Percentiles rank a stretch among this genome's conserved stretches.
Evolutionary conservation across 441 rosid genomes (phyloP).

Genomic region (Kokia cookei): DNA sequence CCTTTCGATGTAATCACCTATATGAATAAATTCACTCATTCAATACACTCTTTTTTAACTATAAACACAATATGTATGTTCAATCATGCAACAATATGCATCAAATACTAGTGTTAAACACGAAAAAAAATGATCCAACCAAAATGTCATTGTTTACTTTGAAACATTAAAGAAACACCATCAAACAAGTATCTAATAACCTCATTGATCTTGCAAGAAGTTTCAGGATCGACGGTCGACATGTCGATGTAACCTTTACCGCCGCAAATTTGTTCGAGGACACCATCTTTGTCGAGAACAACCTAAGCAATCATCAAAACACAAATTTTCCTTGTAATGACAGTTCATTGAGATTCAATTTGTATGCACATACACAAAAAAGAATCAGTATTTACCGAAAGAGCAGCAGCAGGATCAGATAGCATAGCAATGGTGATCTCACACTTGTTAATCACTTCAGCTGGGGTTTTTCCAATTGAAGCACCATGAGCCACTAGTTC

Average conservation of each 20-base stretch:
- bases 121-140: background rate
- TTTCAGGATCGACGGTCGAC: conserved; percentile 93
- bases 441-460: conserved; percentile 80
- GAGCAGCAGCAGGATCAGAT: conserved; percentile 89
- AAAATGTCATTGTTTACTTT: background rate
- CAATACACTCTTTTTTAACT: background rate
- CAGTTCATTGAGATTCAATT: background rate
- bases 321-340: background rate
- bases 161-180: background rate
- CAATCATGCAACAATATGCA: background rate
- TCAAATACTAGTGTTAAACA: background rate
- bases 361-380: background rate
- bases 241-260: conserved; percentile 45
- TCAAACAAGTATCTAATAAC: conserved; percentile 25
- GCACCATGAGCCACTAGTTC: conserved; percentile 83
- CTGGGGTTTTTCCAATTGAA: conserved; percentile 72
- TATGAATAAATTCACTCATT: background rate
- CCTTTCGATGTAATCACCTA: conserved; percentile 80
- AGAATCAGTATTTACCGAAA: conserved; percentile 41
- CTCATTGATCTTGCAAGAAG: conserved; percentile 68
- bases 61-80: background rate
- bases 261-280: conserved; percentile 50
- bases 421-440: conserved; percentile 78
- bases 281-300: conserved; percentile 78
- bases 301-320: conserved; percentile 45